Evolutionary conservation across 192 early-diverging fungal genomes (phyloP).

Genomic region (Backusella mclennaniae): DNA sequence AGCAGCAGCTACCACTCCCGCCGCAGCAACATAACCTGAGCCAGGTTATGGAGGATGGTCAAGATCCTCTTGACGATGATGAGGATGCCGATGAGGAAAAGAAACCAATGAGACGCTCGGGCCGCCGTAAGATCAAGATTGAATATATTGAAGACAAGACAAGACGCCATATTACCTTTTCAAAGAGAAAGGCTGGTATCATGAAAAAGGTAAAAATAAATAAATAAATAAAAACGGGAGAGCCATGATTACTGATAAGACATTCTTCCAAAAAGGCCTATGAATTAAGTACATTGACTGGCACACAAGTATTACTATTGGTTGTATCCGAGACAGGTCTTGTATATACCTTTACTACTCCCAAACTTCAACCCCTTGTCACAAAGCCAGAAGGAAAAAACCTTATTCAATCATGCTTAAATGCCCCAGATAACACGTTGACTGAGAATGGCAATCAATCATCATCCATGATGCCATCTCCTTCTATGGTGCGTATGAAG

Average conservation of each 20-base stretch:
- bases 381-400: constrained; percentile 88
- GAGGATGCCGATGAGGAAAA: constrained; percentile 54
- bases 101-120: constrained; percentile 66
- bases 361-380: constrained; percentile 88
- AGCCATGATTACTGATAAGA: not conserved
- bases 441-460: not conserved
- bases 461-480: constrained; percentile 9
- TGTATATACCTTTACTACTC: constrained; percentile 93
- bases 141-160: constrained; percentile 93
- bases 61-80: constrained; percentile 44
- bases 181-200: constrained; percentile 92
- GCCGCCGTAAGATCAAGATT: constrained; percentile 93
- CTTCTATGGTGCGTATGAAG: not conserved
- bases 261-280: constrained; percentile 63
- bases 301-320: constrained; percentile 87
- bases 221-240: not conserved
- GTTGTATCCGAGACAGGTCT: constrained; percentile 93
- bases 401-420: constrained; percentile 86
- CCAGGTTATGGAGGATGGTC: not conserved
- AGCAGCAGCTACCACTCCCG: not conserved
- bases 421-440: constrained; percentile 64
- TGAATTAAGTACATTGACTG: constrained; percentile 88
- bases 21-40: not conserved
- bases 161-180: constrained; percentile 90
- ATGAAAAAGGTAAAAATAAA: constrained; percentile 82